Base-by-base conservation (phyloP, 768 basidiomycete genomes). In the Amanita pseudoporphyria region DNA sequence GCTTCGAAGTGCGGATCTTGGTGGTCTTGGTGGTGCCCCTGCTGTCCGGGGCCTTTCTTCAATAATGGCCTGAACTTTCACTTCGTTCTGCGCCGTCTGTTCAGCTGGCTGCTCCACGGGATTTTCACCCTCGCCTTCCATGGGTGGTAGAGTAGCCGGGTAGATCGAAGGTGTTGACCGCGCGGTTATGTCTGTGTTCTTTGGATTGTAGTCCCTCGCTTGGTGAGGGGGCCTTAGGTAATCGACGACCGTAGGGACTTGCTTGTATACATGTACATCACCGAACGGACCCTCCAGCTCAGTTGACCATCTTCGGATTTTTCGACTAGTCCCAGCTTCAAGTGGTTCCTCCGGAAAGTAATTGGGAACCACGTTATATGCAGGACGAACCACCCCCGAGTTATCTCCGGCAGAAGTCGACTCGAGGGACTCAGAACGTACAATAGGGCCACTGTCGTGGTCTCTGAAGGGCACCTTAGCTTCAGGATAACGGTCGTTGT, bases 91-190 rank as follows among this genome's bases (percentile, higher is more conserved):
- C 14, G n/a, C n/a, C n/a, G n/a, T n/a, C n/a, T n/a, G n/a, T n/a
- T 50, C 9, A 14, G 31, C 16, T 19, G 38, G 6, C 28, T 14
- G 30, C 22, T 26, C 49, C 4, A 36, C 19, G 10, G 21, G 19
- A 18, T 16, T 6, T 43, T 50, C 49, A 45, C 57, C 59, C 18
- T 64, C 62, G 38, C 69, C 67, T n/a, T 65, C 64, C 32, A 48
- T 55, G 12, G 63, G 62, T 21, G 71, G 70, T 13, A 78, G 57
- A 50, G 66, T 71, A 1, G 70, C 62, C 7, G 76, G 72, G 54
- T 77, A 76, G 24, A 76, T 68, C 0, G 78, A 77, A 41, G 76
- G 75, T 40, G 70, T 73, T 16, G 74, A 75, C 40, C 67, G 70
- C 36, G 70, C 61, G 22, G 61, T 56, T 3, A 70, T 73, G 3